phyloP scores from a whole-genome alignment of 257 asterid species.

The Osmanthus fragrans region DNA sequence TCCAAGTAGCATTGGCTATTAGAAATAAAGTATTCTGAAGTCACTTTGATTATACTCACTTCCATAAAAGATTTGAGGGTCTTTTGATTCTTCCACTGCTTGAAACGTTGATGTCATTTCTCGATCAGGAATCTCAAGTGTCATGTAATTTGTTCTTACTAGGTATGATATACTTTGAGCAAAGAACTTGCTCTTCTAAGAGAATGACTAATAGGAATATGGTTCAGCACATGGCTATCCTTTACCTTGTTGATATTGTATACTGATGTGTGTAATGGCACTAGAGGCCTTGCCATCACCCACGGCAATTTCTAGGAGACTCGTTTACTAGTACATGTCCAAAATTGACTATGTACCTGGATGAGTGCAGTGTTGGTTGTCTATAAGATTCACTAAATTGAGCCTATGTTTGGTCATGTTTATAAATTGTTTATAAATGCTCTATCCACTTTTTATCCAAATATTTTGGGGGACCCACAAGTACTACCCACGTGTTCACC shows the following conservation, averaged over 20 bases:
- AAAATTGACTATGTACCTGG: background rate
- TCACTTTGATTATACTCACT: constrained; percentile 1
- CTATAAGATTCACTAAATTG: background rate
- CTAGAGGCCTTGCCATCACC: background rate
- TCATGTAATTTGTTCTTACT: background rate
- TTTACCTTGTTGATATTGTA: background rate
- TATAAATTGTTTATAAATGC: too few relatives aligned
- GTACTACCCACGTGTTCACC: too few relatives aligned
- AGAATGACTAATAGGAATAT: constrained; percentile 20
- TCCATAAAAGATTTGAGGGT: background rate
- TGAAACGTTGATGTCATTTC: constrained; percentile 11
- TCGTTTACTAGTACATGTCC: background rate
- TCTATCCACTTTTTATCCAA: too few relatives aligned
- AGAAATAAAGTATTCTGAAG: background rate
- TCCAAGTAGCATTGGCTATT: background rate
- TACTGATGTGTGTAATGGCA: background rate
- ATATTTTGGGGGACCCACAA: too few relatives aligned
- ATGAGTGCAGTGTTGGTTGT: background rate
- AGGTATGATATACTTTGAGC: background rate
- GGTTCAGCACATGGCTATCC: background rate
- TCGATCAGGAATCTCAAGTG: background rate
- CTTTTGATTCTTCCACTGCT: background rate
- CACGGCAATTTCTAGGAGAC: background rate
- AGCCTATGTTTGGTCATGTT: too few relatives aligned
- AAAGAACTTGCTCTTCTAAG: constrained; percentile 6